phyloP scores from a whole-genome alignment of 352 stramenopile genomes.

The Pythium oligandrum region DNA sequence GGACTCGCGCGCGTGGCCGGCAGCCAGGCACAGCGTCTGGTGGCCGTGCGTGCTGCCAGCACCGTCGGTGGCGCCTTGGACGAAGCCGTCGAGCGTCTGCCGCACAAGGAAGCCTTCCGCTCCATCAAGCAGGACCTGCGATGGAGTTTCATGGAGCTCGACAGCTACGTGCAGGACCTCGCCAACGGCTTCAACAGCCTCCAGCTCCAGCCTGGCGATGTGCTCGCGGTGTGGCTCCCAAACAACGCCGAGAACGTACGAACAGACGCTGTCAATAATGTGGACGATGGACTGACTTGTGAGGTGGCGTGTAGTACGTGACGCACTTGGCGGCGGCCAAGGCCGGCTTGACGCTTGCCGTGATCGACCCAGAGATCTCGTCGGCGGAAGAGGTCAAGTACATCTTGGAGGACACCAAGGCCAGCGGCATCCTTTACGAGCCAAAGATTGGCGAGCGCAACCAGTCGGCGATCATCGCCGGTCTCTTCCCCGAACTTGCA shows the following conservation, averaged over 20 bases:
- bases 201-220: constrained; percentile 63
- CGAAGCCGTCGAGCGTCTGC: constrained; percentile 68
- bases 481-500: constrained; percentile 69
- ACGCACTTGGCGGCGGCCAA: constrained; percentile 83
- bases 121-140: constrained; percentile 80
- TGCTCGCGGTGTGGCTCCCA: constrained; percentile 81
- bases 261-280: neutral
- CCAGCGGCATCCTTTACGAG: constrained; percentile 78
- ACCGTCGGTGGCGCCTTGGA: constrained; percentile 68
- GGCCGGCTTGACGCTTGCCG: constrained; percentile 72
- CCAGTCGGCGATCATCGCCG: constrained; percentile 65
- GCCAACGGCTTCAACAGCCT: constrained; percentile 74
- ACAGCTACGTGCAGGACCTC: constrained; percentile 63
- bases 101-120: constrained; percentile 84
- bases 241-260: constrained; percentile 78
- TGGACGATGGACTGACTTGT: neutral
- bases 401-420: constrained; percentile 77
- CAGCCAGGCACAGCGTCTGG: constrained; percentile 17
- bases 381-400: constrained; percentile 72
- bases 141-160: constrained; percentile 85
- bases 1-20: constrained; percentile 31
- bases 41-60: constrained; percentile 40
- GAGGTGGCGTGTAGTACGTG: constrained; percentile 29
- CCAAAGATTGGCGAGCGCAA: constrained; percentile 74
- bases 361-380: constrained; percentile 76